Conservation (phyloP, 176 grass and related monocot species). For the Aechmea fasciata region DNA sequence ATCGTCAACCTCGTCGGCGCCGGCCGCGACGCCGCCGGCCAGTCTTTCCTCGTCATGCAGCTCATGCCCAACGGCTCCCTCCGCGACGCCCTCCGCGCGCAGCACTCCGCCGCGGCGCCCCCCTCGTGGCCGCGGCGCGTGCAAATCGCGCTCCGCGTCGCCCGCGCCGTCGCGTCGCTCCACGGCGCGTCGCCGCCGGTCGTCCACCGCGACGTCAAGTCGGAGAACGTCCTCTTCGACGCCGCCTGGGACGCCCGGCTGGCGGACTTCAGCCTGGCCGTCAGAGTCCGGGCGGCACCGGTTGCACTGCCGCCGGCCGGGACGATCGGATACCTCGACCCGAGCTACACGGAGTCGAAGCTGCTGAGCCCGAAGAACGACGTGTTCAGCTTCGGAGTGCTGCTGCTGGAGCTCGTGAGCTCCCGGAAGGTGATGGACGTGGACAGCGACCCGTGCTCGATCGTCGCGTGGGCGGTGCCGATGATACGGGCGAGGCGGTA, state of each 20-base stretch:
- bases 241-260: constrained; percentile 49
- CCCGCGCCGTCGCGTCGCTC: constrained; percentile 45
- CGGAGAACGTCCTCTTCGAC: constrained; percentile 68
- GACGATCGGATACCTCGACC: constrained; percentile 98
- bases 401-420: constrained; percentile 90
- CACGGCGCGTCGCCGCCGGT: constrained; percentile 40
- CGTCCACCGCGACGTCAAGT: constrained; percentile 90
- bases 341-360: constrained; percentile 62
- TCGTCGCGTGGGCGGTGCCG: constrained; percentile 63
- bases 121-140: constrained; percentile 62
- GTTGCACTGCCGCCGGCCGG: constrained; percentile 33
- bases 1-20: constrained; percentile 59
- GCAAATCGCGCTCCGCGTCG: constrained; percentile 56
- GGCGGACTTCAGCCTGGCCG: constrained; percentile 82
- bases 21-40: background rate
- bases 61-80: constrained; percentile 76
- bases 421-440: constrained; percentile 85
- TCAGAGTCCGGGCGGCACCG: constrained; percentile 10
- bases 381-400: constrained; percentile 93
- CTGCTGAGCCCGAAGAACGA: constrained; percentile 65
- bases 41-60: constrained; percentile 66
- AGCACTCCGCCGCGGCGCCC: constrained; percentile 14
- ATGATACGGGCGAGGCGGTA: constrained; percentile 20
- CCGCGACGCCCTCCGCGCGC: constrained; percentile 66
- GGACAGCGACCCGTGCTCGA: constrained; percentile 43